Conservation (phyloP, 2,329 filamentous ascomycete genomes). For the Colletotrichum lini region DNA sequence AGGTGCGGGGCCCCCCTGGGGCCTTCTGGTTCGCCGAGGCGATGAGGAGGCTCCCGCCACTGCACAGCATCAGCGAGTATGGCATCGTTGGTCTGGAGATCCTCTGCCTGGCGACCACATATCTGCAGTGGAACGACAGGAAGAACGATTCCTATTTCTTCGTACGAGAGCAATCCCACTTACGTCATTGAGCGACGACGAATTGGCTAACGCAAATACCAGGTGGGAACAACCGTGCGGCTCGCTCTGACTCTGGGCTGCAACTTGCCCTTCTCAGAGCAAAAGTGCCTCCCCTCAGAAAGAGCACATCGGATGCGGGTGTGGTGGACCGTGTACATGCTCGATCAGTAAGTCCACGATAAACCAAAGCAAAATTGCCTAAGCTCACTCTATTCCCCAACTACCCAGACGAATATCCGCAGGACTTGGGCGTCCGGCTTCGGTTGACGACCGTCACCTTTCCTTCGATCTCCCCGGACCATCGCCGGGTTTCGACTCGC, state of each 20-base stretch:
- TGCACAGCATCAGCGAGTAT: conserved; percentile 46
- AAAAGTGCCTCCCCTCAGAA: conserved; percentile 47
- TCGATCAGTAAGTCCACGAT: conserved; percentile 45
- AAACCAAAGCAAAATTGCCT: accelerated
- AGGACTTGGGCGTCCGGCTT: conserved; percentile 47
- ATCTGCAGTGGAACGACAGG: conserved; percentile 49
- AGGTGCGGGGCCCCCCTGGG: conserved; percentile 44
- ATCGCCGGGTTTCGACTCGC: conserved; percentile 46
- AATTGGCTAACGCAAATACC: background rate
- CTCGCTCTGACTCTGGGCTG: conserved; percentile 48
- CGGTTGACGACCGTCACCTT: conserved; percentile 48
- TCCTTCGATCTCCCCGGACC: conserved; percentile 47
- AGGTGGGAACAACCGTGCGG: conserved; percentile 48
- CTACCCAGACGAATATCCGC: conserved; percentile 46
- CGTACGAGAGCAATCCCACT: conserved; percentile 17
- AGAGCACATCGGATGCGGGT: conserved; percentile 46
- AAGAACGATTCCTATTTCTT: conserved; percentile 50
- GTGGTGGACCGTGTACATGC: conserved; percentile 51
- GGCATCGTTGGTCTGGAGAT: conserved; percentile 49
- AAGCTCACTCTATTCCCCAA: background rate
- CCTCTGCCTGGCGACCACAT: conserved; percentile 46
- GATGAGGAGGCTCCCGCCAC: conserved; percentile 46
- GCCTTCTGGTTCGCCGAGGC: conserved; percentile 48
- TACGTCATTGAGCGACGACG: background rate
- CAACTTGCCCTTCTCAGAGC: conserved; percentile 46